These are phyloP conservation scores for Hymenoscyphus salicellus DNA, from an alignment of 2,329 filamentous ascomycete species.

Conservation along the genomic window DNA sequence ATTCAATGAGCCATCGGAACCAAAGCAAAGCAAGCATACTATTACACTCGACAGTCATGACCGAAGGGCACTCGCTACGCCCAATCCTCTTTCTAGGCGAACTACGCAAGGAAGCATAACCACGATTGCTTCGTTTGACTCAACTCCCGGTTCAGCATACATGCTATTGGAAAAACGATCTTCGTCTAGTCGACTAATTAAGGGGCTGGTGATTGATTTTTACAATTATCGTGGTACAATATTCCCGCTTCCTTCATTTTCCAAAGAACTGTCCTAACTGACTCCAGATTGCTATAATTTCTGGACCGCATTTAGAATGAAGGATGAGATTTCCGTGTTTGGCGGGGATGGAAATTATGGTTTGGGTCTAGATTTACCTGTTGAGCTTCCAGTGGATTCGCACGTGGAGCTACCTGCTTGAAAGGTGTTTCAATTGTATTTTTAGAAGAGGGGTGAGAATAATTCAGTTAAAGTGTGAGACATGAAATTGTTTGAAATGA, in stretches of 20 bases:
- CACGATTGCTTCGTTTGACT: conserved; percentile 21
- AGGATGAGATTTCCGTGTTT: conserved; percentile 2
- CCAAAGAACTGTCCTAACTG: background rate
- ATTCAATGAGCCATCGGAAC: conserved; percentile 21
- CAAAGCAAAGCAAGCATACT: conserved; percentile 14
- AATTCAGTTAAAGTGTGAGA: too few relatives aligned
- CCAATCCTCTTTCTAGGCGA: conserved; percentile 12
- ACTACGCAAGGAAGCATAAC: conserved; percentile 22
- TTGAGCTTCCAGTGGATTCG: background rate
- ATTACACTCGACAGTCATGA: conserved; percentile 18
- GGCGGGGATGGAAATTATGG: background rate
- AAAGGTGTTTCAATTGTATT: background rate
- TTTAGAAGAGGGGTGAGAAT: background rate
- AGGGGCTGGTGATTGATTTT: conserved; percentile 23
- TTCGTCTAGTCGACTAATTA: conserved; percentile 9
- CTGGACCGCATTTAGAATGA: conserved; percentile 19
- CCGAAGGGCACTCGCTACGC: conserved; percentile 14
- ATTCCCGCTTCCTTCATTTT: background rate
- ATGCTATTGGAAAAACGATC: conserved; percentile 11
- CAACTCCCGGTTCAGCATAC: conserved; percentile 14
- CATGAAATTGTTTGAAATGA: too few relatives aligned
- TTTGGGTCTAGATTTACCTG: background rate
- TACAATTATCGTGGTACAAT: conserved; percentile 15
- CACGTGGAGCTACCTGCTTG: background rate
- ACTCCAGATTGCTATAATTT: conserved; percentile 18